These are phyloP conservation scores for Beauveria caledonica DNA, from an alignment of 2,329 filamentous ascomycete genomes.

Conservation along the genomic window DNA sequence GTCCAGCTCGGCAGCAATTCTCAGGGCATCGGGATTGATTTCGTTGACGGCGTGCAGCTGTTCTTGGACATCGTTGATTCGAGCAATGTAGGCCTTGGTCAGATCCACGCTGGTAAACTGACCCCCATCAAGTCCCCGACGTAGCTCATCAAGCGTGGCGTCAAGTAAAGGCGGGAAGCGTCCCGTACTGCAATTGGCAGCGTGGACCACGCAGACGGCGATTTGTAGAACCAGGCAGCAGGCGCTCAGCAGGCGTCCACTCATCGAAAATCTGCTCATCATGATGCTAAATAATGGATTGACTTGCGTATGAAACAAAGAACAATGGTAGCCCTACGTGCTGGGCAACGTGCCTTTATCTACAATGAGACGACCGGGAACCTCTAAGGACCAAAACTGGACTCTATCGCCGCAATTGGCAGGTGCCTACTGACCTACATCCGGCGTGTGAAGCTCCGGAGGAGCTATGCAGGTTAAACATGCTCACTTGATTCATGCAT, in stretches of 20 bases:
- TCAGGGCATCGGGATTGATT: constrained; percentile 27
- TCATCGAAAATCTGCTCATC: not conserved
- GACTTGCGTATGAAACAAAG: not conserved
- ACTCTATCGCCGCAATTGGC: not conserved
- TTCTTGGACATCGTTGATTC: constrained; percentile 24
- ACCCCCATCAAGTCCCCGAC: constrained; percentile 17
- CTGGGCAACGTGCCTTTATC: not conserved
- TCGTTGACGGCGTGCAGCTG: constrained; percentile 23
- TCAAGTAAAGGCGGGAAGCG: constrained; percentile 3
- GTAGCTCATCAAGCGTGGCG: constrained; percentile 19
- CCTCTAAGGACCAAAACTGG: not conserved
- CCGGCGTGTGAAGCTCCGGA: not conserved
- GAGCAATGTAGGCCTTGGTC: constrained; percentile 23
- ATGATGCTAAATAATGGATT: not conserved
- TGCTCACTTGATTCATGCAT: not conserved
- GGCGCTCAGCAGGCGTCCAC: not conserved
- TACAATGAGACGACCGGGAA: not conserved
- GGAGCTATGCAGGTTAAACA: not conserved
- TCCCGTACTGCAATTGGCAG: not conserved
- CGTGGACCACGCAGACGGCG: not conserved
- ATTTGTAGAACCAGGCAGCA: not conserved
- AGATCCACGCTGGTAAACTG: constrained; percentile 24
- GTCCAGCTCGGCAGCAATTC: constrained; percentile 24
- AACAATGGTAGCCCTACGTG: not conserved
- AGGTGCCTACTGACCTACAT: not conserved